phyloP scores from a whole-genome alignment of 148 eudicot genomes.

The Bassia scoparia region DNA sequence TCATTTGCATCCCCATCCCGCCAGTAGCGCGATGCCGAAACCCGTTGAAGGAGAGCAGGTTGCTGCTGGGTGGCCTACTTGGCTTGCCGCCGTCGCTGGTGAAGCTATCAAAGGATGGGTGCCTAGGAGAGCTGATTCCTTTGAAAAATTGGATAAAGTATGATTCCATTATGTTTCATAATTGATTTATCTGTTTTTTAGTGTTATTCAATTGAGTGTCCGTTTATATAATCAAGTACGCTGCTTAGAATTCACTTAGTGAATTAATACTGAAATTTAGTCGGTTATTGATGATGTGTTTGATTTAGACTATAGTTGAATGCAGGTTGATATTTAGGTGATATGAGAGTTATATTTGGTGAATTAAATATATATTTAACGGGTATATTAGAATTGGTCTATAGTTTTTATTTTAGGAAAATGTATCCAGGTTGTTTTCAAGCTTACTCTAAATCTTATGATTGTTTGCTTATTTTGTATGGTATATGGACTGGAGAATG shows the following conservation, averaged over 20 bases:
- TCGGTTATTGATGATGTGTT: not conserved
- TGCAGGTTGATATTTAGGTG: not conserved
- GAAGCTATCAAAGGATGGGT: constrained; percentile 84
- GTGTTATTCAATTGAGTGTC: not conserved
- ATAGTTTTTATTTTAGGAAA: too few relatives aligned
- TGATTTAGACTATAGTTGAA: not conserved
- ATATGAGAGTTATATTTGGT: not conserved
- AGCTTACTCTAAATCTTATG: not conserved
- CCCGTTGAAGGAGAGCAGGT: constrained; percentile 67
- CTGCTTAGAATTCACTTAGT: too few relatives aligned
- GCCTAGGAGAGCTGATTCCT: constrained; percentile 79
- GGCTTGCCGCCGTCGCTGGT: constrained; percentile 81
- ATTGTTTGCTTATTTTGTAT: not conserved
- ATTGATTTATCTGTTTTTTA: not conserved
- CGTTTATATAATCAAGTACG: too few relatives aligned
- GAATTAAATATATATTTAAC: too few relatives aligned
- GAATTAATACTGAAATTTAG: not conserved
- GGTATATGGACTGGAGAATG: not conserved
- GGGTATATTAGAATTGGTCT: too few relatives aligned
- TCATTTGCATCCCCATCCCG: constrained; percentile 37
- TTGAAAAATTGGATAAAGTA: constrained; percentile 82
- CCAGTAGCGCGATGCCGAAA: constrained; percentile 43
- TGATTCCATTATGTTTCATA: not conserved
- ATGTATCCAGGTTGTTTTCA: not conserved
- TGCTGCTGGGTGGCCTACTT: constrained; percentile 88